A percentile compares a stretch with the other conserved stretches of the same genome.
Evolutionary conservation across 139 green algal genomes (phyloP).

Genomic region (Desmodesmus armatus): DNA sequence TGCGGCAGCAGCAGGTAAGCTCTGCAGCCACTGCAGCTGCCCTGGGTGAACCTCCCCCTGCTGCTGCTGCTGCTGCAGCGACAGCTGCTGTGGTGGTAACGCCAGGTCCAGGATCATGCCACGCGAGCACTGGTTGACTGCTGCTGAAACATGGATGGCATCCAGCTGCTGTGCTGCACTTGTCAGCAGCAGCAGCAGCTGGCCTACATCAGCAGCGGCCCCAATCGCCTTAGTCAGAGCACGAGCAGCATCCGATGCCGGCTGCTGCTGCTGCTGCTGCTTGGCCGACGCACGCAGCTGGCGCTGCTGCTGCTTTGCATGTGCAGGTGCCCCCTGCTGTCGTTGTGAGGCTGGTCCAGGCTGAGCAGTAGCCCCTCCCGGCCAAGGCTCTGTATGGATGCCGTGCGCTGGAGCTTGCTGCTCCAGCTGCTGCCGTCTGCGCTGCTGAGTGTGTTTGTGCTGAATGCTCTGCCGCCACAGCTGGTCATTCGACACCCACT

Average conservation of each 20-base stretch:
- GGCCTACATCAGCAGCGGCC: background rate
- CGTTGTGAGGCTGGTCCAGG: background rate
- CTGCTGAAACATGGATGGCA: conserved; percentile 29
- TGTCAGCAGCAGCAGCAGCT: conserved; percentile 4
- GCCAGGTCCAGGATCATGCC: background rate
- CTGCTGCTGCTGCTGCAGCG: conserved; percentile 2
- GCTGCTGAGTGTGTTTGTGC: too few species aligned
- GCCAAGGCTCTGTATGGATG: too few species aligned
- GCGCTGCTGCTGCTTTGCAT: background rate
- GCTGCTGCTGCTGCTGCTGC: background rate
- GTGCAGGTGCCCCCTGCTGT: background rate
- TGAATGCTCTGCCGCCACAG: too few species aligned
- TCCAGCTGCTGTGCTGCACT: background rate
- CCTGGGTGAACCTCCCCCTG: too few species aligned
- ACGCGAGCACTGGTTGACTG: conserved; percentile 12
- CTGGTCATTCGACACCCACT: too few species aligned
- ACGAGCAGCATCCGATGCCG: background rate
- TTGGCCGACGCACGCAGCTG: background rate
- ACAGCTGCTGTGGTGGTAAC: background rate
- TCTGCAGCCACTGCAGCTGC: too few species aligned
- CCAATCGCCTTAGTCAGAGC: background rate
- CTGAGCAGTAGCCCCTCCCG: background rate
- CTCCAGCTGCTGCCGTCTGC: too few species aligned
- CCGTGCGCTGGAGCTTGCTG: too few species aligned
- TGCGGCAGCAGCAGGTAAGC: conserved; percentile 11